These are phyloP conservation scores for Phaffia tasmanica DNA, from an alignment of 768 basidiomycete species.

Conservation along the genomic window DNA sequence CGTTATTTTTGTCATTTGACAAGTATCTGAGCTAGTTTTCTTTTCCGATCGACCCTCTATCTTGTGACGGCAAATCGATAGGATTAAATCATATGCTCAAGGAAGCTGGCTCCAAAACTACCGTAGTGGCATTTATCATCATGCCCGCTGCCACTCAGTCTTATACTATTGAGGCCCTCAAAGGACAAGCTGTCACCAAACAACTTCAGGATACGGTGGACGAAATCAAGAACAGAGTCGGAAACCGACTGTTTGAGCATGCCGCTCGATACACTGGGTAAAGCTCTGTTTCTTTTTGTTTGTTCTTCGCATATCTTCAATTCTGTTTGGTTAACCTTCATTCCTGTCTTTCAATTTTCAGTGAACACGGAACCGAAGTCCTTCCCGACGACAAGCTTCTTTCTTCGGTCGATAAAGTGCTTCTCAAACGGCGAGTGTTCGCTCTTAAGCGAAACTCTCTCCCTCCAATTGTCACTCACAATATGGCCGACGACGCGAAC, in stretches of 20 bases:
- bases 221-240: conserved; percentile 88
- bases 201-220: conserved; percentile 91
- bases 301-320: neutral
- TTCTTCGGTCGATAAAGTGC: conserved; percentile 81
- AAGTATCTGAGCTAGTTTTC: neutral
- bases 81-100: conserved; percentile 55
- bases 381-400: conserved; percentile 66
- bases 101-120: conserved; percentile 55
- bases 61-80: conserved; percentile 24
- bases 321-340: neutral
- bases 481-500: conserved; percentile 85
- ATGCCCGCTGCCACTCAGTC: conserved; percentile 95
- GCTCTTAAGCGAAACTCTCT: conserved; percentile 87
- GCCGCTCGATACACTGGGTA: conserved; percentile 86
- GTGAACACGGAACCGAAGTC: conserved; percentile 60
- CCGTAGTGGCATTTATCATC: conserved; percentile 96
- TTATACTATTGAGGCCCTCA: conserved; percentile 94
- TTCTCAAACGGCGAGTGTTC: conserved; percentile 90
- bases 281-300: conserved; percentile 31
- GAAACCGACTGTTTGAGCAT: conserved; percentile 83
- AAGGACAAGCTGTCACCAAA: conserved; percentile 93
- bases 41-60: neutral
- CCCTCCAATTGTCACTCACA: conserved; percentile 96
- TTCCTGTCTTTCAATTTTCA: conserved; percentile 30
- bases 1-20: neutral